Evolutionary conservation across 495 filamentous ascomycete genomes (phyloP), one percentile per base, ranked within the genome.

Genomic region (Friedmanniomyces simplex): DNA sequence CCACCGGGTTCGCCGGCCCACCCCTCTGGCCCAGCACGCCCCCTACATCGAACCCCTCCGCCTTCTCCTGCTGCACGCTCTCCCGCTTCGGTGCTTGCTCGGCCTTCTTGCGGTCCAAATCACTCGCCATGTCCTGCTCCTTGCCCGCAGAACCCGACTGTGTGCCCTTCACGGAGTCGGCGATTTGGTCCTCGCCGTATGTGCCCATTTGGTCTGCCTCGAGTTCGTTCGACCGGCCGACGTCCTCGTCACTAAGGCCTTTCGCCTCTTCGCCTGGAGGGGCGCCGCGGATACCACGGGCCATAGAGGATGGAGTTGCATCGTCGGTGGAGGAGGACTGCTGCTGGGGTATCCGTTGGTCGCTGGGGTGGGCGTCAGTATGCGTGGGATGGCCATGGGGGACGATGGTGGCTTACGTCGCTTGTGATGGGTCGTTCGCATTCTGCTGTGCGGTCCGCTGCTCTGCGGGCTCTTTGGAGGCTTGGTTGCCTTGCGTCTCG

Each of bases 81-180:
- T 71, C 68, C 13, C 72, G 43, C 34, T 42, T 37, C 22, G 60
- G 67, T 24, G 62, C 57, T 48, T 75, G 72, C 62, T 73, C 72
- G 8, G 66, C 71, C 56, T 74, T 75, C 67, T 75, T 75, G 52
- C 71, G 60, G 20, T 73, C 72, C 49, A 74, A 48, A 64, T 73
- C 71, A 14, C 26, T 59, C 60, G 65, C 65, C 51, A 72, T 47
- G n/a, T 55, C 72, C 60, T 56, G 55, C 57, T 48, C 60, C 16
- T 56, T 62, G 14, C 60, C 61, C 18, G 52, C 54, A 24, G 61
- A 67, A 11, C 57, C 54, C 22, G 57, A 54, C 32, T 59, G 18
- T 21, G 41, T 37, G 39, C 55, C 22, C 32, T 65, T 66, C 10
- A 73, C 67, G 32, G 66, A 64, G 54, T 68, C 63, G 20, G 59